These are phyloP conservation scores for Ustilago nuda DNA, from an alignment of 1,284 basidiomycete genomes.

Conservation along the genomic window DNA sequence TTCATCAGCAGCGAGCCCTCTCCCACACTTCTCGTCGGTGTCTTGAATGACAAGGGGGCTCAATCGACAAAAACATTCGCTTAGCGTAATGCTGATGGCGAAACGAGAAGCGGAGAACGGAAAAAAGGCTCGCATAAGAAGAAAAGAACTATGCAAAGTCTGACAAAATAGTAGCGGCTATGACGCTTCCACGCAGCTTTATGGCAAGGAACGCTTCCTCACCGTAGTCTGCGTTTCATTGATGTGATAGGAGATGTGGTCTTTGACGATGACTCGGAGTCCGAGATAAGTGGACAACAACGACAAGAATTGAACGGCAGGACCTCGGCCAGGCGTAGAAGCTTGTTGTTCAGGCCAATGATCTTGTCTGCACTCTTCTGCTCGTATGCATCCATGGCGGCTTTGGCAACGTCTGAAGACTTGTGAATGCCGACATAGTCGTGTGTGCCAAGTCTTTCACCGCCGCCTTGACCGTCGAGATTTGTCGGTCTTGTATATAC, in stretches of 20 bases:
- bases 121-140: no score
- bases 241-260: no score
- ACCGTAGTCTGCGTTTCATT: no score
- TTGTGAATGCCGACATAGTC: constrained; percentile 16
- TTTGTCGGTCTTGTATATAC: not conserved
- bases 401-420: not conserved
- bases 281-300: not conserved
- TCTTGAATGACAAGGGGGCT: no score
- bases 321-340: not conserved
- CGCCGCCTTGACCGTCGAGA: not conserved
- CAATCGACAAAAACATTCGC: not conserved
- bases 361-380: constrained; percentile 4
- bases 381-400: constrained; percentile 10
- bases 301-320: not conserved
- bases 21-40: no score
- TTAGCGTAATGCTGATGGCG: constrained; percentile 7
- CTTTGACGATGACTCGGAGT: no score
- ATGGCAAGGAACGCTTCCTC: no score
- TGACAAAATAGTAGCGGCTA: no score
- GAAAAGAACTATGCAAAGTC: no score
- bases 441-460: constrained; percentile 1
- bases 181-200: no score
- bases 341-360: constrained; percentile 14
- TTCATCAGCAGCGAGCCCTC: not conserved
- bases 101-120: no score